phyloP scores from a whole-genome alignment of 495 filamentous ascomycete genomes.

The Aspergillus sparsus region DNA sequence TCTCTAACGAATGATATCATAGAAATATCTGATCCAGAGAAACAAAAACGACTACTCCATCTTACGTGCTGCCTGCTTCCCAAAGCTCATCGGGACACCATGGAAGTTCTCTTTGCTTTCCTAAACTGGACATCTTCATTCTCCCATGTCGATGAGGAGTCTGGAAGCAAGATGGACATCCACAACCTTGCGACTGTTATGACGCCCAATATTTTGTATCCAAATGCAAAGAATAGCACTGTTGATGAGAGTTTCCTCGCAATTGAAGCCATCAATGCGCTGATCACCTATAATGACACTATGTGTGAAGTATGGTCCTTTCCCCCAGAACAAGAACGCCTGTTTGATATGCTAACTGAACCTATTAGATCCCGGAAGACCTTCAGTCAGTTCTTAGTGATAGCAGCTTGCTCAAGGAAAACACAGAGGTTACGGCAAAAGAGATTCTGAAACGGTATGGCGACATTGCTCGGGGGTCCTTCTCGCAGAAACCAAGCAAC shows the following conservation, averaged over 20 bases:
- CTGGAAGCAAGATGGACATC: conserved; percentile 97
- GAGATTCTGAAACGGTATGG: conserved; percentile 91
- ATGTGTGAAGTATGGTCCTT: conserved; percentile 83
- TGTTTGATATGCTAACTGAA: conserved; percentile 22
- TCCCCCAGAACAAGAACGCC: conserved; percentile 6
- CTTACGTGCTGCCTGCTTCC: conserved; percentile 91
- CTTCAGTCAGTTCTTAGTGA: conserved; percentile 83
- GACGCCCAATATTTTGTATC: conserved; percentile 89
- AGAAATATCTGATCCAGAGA: conserved; percentile 84
- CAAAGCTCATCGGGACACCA: conserved; percentile 86
- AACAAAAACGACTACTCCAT: conserved; percentile 81
- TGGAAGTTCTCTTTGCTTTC: conserved; percentile 94
- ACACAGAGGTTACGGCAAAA: conserved; percentile 88
- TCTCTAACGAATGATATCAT: conserved; percentile 30
- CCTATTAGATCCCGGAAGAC: conserved; percentile 82
- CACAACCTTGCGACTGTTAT: conserved; percentile 99
- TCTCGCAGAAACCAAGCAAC: conserved; percentile 58
- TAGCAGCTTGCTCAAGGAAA: conserved; percentile 74
- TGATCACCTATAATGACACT: conserved; percentile 90
- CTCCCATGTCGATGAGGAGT: conserved; percentile 88
- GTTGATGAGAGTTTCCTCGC: conserved; percentile 85
- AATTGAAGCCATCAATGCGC: conserved; percentile 83
- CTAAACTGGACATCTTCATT: conserved; percentile 98
- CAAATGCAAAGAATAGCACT: conserved; percentile 65
- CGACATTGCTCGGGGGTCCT: conserved; percentile 63